Evolutionary conservation across 108 stramenopile genomes (phyloP).

Genomic region (Cyclotella choctawhatcheeana): DNA sequence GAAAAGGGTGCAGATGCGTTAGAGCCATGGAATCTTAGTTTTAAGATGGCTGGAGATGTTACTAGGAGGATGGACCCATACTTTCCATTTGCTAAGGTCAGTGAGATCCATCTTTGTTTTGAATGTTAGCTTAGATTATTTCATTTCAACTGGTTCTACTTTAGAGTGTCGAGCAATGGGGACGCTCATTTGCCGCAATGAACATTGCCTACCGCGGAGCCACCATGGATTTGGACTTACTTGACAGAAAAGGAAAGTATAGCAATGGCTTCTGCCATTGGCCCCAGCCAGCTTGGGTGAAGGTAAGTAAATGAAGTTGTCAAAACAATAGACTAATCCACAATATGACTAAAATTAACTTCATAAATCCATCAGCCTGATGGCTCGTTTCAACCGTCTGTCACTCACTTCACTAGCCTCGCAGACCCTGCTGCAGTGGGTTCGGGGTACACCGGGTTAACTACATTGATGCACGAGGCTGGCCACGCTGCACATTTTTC

Average conservation of each 20-base stretch:
- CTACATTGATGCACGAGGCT: constrained; percentile 76
- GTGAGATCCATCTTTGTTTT: too few species aligned
- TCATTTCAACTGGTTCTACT: too few species aligned
- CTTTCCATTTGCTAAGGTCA: constrained; percentile 73
- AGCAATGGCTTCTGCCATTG: constrained; percentile 82
- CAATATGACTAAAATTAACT: too few species aligned
- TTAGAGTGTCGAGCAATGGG: constrained; percentile 61
- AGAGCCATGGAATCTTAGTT: constrained; percentile 67
- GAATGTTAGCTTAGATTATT: too few species aligned
- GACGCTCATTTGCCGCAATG: constrained; percentile 67
- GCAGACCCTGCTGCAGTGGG: constrained; percentile 70
- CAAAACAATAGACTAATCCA: too few species aligned
- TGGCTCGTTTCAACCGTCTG: constrained; percentile 57
- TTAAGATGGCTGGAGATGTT: constrained; percentile 69
- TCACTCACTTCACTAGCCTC: constrained; percentile 69
- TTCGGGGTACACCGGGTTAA: constrained; percentile 62
- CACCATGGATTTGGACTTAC: constrained; percentile 71
- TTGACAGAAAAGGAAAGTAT: constrained; percentile 72
- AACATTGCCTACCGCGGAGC: constrained; percentile 65
- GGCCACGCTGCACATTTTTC: constrained; percentile 84
- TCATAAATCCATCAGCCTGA: too few species aligned
- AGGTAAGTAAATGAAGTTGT: too few species aligned
- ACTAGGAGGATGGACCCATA: constrained; percentile 77
- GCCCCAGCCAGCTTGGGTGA: constrained; percentile 69
- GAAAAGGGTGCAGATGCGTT: constrained; percentile 56